phyloP scores from a whole-genome alignment of 129 eudicot genomes.

The Centrapalus pauciflorus region DNA sequence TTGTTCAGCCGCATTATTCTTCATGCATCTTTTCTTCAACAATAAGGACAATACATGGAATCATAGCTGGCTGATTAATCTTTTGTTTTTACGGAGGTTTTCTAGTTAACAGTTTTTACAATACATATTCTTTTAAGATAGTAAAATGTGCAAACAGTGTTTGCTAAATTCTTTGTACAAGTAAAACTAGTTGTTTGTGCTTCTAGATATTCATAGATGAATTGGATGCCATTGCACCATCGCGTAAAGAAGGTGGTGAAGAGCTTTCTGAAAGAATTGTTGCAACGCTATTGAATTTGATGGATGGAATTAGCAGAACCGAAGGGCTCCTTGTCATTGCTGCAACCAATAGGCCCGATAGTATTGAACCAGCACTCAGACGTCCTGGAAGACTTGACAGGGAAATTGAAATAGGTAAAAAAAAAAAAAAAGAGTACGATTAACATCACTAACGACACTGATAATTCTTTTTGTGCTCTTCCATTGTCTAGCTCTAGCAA shows the following conservation, averaged over 20 bases:
- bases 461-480: too few species aligned
- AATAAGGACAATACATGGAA: not conserved
- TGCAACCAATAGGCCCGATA: slow-evolving; percentile 87
- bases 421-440: too few species aligned
- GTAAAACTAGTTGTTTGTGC: not conserved
- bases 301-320: slow-evolving; percentile 79
- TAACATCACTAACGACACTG: too few species aligned
- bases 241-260: slow-evolving; percentile 90
- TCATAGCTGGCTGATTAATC: too few species aligned
- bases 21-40: not conserved
- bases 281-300: slow-evolving; percentile 78
- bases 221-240: slow-evolving; percentile 96
- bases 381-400: slow-evolving; percentile 93
- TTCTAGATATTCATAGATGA: slow-evolving; percentile 91
- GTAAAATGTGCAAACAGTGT: not conserved
- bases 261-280: slow-evolving; percentile 93
- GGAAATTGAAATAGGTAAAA: slow-evolving; percentile 85
- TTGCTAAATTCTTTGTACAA: not conserved
- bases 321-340: slow-evolving; percentile 86
- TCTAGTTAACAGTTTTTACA: too few species aligned
- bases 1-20: not conserved
- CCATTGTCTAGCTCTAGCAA: too few species aligned
- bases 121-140: too few species aligned
- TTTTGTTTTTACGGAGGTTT: too few species aligned
- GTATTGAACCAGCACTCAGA: slow-evolving; percentile 94